A percentile compares a stretch with the other conserved stretches of the same genome.
These are phyloP conservation scores for Phytopythium mirpurense DNA, from an alignment of 352 stramenopile species.

Conservation along the genomic window DNA sequence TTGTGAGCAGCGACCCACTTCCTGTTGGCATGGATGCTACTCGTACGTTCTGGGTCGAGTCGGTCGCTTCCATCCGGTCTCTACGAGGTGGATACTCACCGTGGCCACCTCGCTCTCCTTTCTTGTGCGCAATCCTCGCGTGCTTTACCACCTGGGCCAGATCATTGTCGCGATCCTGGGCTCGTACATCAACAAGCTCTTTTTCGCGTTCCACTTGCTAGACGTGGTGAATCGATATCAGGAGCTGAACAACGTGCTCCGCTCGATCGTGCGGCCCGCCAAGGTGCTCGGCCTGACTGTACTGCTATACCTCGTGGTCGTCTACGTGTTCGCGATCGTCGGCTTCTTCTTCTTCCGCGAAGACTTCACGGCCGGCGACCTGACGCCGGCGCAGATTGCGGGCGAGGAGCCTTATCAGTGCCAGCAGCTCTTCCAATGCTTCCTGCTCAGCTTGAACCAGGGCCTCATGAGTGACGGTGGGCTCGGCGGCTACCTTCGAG, in stretches of 20 bases:
- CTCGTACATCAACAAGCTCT: slow-evolving; percentile 67
- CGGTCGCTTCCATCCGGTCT: too few species aligned
- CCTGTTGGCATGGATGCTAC: neutral
- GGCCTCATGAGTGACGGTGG: slow-evolving; percentile 63
- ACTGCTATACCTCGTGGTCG: slow-evolving; percentile 62
- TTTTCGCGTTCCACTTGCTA: slow-evolving; percentile 71
- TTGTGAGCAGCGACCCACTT: neutral
- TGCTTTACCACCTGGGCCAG: slow-evolving; percentile 54
- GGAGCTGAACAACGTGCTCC: slow-evolving; percentile 63
- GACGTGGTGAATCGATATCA: slow-evolving; percentile 79
- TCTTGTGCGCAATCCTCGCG: slow-evolving; percentile 40
- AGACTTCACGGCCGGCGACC: slow-evolving; percentile 34
- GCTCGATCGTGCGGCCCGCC: slow-evolving; percentile 50
- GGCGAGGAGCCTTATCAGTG: slow-evolving; percentile 48
- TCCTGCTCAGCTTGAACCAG: slow-evolving; percentile 66
- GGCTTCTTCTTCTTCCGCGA: slow-evolving; percentile 71
- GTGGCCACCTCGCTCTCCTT: slow-evolving; percentile 46
- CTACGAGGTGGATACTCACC: slow-evolving; percentile 23
- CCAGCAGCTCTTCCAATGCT: slow-evolving; percentile 66
- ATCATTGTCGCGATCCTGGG: slow-evolving; percentile 55
- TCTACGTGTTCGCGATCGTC: slow-evolving; percentile 70
- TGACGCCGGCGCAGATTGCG: slow-evolving; percentile 27
- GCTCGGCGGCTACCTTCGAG: slow-evolving; percentile 42
- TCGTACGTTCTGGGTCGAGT: neutral
- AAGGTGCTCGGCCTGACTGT: slow-evolving; percentile 58